Percentiles rank a stretch among this genome's conserved stretches.
Conservation (phyloP, 805 yeast genomes). For the Saccharomycopsis microspora region DNA sequence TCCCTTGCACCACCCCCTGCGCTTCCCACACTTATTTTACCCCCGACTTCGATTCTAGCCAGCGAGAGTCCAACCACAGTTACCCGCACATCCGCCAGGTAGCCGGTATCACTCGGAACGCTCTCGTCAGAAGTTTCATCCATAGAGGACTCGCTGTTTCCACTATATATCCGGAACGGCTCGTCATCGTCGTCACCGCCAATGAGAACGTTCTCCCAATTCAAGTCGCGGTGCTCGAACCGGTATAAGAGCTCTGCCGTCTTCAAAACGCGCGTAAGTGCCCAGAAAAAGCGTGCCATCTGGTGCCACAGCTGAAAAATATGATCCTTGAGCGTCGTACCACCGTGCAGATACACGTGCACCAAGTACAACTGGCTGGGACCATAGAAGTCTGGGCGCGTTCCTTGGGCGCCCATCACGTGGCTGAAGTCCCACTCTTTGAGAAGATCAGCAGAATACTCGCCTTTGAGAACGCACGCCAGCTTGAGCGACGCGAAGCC, state of each 20-base stretch:
- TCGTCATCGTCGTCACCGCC: constrained; percentile 7
- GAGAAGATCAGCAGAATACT: constrained; percentile 29
- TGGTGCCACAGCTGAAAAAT: constrained; percentile 28
- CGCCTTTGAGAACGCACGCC: constrained; percentile 36
- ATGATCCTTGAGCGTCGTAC: constrained; percentile 33
- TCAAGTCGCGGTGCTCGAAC: constrained; percentile 66
- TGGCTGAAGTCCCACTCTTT: constrained; percentile 33
- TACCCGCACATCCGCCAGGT: constrained; percentile 23
- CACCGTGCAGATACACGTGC: constrained; percentile 29
- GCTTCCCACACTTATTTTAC: background rate
- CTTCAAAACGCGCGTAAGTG: constrained; percentile 35
- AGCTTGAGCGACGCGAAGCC: constrained; percentile 36
- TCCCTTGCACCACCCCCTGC: no score
- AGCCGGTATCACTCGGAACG: background rate
- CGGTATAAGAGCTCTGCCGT: constrained; percentile 38
- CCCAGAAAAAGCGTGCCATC: constrained; percentile 39
- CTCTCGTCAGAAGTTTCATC: background rate
- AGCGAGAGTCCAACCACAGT: constrained; percentile 49
- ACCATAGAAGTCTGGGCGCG: constrained; percentile 28
- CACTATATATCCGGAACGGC: background rate
- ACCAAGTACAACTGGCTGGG: constrained; percentile 24
- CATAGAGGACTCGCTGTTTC: constrained; percentile 6
- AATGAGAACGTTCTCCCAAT: constrained; percentile 52
- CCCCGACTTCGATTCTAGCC: constrained; percentile 29
- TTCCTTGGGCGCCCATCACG: constrained; percentile 7